A percentile compares a stretch with the other conserved stretches of the same genome.
These are phyloP conservation scores for Chlorella variabilis DNA, from an alignment of 163 green algal genomes.

Conservation along the genomic window DNA sequence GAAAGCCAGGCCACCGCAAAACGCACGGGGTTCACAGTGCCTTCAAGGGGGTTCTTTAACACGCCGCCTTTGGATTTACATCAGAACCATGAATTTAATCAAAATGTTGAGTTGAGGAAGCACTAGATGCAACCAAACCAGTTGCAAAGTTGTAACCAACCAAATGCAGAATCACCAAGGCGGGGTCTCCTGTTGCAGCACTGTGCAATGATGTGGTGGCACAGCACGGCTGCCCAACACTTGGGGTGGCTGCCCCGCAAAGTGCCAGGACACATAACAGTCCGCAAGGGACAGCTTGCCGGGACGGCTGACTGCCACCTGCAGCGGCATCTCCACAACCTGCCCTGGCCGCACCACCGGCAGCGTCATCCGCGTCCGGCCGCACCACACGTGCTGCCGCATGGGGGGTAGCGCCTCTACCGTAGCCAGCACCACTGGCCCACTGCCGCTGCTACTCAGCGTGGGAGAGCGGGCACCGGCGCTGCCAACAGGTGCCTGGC, in stretches of 20 bases:
- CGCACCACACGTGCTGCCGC: constrained; percentile 53
- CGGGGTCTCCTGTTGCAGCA: neutral
- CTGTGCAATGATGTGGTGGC: neutral
- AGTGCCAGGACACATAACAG: constrained; percentile 40
- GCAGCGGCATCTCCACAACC: constrained; percentile 41
- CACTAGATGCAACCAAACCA: no score
- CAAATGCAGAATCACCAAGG: no score
- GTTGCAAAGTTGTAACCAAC: no score
- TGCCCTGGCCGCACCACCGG: constrained; percentile 17
- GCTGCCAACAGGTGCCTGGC: no score
- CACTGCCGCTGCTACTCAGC: neutral
- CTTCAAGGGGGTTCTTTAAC: no score
- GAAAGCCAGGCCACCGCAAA: no score
- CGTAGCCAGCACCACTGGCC: neutral
- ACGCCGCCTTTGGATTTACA: no score
- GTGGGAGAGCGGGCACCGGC: neutral
- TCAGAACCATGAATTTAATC: no score
- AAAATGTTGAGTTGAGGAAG: no score
- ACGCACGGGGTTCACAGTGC: no score
- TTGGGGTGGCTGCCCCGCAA: neutral
- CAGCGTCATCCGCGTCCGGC: constrained; percentile 45
- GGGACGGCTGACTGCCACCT: constrained; percentile 29
- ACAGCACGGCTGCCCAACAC: constrained; percentile 4
- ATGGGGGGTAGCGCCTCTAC: constrained; percentile 32
- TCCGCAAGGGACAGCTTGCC: constrained; percentile 40